Percentiles rank a stretch among this genome's conserved stretches.
Evolutionary conservation across 176 grass and related monocot species (phyloP).

Genomic region (Hsuehochloa calcarea): DNA sequence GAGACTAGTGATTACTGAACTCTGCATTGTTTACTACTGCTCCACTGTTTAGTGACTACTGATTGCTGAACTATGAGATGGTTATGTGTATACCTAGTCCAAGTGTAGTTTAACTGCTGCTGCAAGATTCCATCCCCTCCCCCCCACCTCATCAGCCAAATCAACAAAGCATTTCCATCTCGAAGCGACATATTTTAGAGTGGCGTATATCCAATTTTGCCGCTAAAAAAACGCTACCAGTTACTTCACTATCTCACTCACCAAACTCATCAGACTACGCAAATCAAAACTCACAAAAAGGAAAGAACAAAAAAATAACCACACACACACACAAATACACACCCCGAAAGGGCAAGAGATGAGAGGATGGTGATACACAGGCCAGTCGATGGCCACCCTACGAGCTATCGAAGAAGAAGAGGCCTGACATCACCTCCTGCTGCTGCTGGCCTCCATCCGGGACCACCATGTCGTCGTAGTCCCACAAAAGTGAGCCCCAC

Average conservation of each 20-base stretch:
- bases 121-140: no score
- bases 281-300: not conserved
- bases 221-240: not conserved
- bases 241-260: not conserved
- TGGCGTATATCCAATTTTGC: no score
- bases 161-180: not conserved
- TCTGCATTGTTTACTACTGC: not conserved
- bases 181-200: no score
- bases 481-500: constrained; percentile 38
- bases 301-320: no score
- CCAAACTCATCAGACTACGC: not conserved
- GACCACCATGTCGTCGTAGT: constrained; percentile 16
- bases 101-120: not conserved
- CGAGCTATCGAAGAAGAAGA: constrained; percentile 27
- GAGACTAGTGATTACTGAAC: not conserved
- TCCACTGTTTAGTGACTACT: not conserved
- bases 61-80: not conserved
- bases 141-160: not conserved
- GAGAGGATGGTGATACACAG: not conserved
- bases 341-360: not conserved
- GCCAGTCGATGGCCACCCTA: not conserved
- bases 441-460: not conserved
- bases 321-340: not conserved
- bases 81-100: not conserved
- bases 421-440: not conserved